phyloP scores from a whole-genome alignment of 2,329 filamentous ascomycete genomes.

The Colletotrichum sp. region DNA sequence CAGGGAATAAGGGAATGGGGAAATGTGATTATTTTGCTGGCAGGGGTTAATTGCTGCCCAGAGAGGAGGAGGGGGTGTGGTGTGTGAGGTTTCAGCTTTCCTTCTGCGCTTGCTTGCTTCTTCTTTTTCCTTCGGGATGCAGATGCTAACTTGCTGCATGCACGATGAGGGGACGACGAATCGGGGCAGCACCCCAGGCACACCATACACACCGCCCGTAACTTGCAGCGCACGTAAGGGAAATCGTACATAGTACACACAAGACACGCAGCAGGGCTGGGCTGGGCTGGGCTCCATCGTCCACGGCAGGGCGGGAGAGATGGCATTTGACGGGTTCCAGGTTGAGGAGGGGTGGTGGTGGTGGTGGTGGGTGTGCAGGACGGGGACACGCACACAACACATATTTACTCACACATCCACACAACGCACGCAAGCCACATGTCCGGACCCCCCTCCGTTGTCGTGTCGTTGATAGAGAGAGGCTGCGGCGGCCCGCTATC shows the following conservation, averaged over 20 bases:
- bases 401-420: background rate
- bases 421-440: background rate
- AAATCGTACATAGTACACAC: background rate
- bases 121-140: background rate
- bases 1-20: background rate
- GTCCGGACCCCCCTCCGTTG: background rate
- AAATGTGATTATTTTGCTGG: background rate
- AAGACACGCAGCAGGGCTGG: background rate
- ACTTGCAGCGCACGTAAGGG: constrained; percentile 15
- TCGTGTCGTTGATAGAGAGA: background rate
- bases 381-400: background rate
- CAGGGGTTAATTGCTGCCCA: background rate
- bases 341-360: background rate
- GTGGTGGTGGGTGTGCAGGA: background rate
- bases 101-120: background rate
- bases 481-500: constrained; percentile 11
- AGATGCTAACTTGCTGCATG: background rate
- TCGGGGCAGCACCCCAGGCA: background rate
- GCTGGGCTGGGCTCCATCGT: background rate
- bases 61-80: background rate
- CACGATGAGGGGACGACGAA: constrained; percentile 10
- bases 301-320: background rate
- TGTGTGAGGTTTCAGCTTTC: constrained; percentile 8
- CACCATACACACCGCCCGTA: background rate
- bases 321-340: background rate